Evolutionary conservation across 371 early-diverging fungal species (phyloP), one percentile per base, ranked within the genome.

Genomic region (Lichtheimia hyalospora): DNA sequence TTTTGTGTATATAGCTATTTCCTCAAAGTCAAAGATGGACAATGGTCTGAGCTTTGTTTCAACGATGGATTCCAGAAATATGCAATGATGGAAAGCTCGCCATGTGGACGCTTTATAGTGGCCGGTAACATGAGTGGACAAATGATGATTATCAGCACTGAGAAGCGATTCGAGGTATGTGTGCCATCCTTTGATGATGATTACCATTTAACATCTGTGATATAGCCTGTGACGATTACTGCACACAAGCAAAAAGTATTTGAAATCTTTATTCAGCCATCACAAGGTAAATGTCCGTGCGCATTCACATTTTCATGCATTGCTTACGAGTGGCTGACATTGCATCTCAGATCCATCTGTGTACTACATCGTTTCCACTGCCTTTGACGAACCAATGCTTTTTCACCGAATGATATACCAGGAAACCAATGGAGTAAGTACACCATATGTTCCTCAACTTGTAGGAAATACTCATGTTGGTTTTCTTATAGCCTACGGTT

Each of bases 61-160:
- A 76, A 81, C 23, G 48, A 57, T 1, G 68, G 67, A 14, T 79
- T 84, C 34, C 61, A 57, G 16, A 76, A 80, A 58, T 89, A 91
- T 63, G 71, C 81, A 34, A 83, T 83, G 42, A 71, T 91, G 74
- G 74, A 78, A 46, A 66, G 72, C 2, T 86, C 88, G n/a, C 62
- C 61, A 0, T 84, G 84, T 61, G 84, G 89, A 5, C 64, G 78
- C 6, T 52, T 87, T 27, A 72, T 86, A 1, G 79, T 84, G 23
- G 76, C 79, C 20, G 89, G 88, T 3, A 79, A 79, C 20, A 73
- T 89, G 15, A 40, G 70, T 40, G 89, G 91, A 21, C 75, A 84
- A 10, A 40, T 91, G 46, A 58, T 82, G 2, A 61, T 89, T 16
- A 23, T 77, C 12, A 86, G 86, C 54, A 70, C 84, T 6, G 57